Evolutionary conservation across 2,329 filamentous ascomycete species (phyloP), one percentile per base, ranked within the genome.

Genomic region (Talaromyces sp.): DNA sequence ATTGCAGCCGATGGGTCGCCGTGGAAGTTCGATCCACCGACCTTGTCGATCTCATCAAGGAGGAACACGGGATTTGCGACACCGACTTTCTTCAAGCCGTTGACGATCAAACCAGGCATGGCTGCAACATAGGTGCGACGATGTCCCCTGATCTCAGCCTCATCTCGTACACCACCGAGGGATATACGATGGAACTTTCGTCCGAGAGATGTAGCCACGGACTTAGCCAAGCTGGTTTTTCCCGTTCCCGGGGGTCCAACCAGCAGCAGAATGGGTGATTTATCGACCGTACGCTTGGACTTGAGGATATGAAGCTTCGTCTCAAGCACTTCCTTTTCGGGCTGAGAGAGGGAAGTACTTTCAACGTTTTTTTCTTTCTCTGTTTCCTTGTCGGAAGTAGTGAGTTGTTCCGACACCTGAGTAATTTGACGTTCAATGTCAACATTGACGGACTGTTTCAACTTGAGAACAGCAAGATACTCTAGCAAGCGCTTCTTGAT

Each of bases 171-270:
- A 70, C 95, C 95, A 67, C 95, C 95, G 3, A 99, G 88, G 3
- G 95, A 98, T 71, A 99, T 97, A 54, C 95, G 89, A 78, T 99
- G 94, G 77, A 99, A 99, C 77, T 97, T 96, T 68, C 95, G 89
- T 17, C 94, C 94, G 11, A 99, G 84, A 1, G 95, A 93, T 17
- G 91, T 91, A 1, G 95, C 95, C 27, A 99, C 89, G 1, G 94
- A 98, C 71, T 93, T 92, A 35, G 95, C 95, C 54, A 99, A 83
- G 71, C 92, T 97, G 0, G 95, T 99, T 84, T 99, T 99, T 69
- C 95, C 95, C 3, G 94, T 93, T 57, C 95, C 95, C 1, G 95
- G 95, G 13, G 95, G 95, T 0, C 95, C 95, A 45, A 96, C 91
- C 9, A 99, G 86, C 10, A 99, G 87, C 69, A 99, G 84, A 69